Conservation (phyloP, 176 grass and related monocot genomes). For the Avena sativa region DNA sequence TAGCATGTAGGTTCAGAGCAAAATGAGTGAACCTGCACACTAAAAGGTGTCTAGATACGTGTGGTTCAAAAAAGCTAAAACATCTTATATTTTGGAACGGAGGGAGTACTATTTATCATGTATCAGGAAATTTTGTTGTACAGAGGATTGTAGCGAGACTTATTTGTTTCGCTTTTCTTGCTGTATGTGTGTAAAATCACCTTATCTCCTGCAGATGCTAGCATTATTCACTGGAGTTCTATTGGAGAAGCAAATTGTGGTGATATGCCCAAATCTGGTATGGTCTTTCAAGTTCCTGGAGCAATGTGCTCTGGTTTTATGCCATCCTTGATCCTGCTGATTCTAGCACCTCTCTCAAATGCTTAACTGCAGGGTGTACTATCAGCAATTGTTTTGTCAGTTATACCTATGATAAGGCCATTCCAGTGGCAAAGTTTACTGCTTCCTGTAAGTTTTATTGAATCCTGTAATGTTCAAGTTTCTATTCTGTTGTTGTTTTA, state of each 20-base stretch:
- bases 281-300: conserved; percentile 37
- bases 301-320: conserved; percentile 32
- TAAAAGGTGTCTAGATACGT: too few relatives aligned
- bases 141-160: background rate
- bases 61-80: too few relatives aligned
- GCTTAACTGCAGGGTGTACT: conserved; percentile 82
- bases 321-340: conserved; percentile 38
- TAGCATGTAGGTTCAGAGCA: too few relatives aligned
- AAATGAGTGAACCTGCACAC: too few relatives aligned
- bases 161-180: background rate
- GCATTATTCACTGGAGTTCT: conserved; percentile 78
- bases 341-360: conserved; percentile 48
- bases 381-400: conserved; percentile 87
- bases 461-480: conserved; percentile 37
- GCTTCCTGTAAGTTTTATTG: conserved; percentile 83
- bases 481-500: conserved; percentile 8
- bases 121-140: background rate
- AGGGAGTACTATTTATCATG: background rate
- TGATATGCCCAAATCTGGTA: conserved; percentile 98
- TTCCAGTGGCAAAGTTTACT: conserved; percentile 99
- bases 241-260: conserved; percentile 91
- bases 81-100: too few relatives aligned
- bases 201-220: conserved; percentile 66
- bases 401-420: conserved; percentile 95
- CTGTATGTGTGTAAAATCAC: background rate